Base-by-base conservation (phyloP, 306 rosid genomes). In the Pyrus betulifolia region DNA sequence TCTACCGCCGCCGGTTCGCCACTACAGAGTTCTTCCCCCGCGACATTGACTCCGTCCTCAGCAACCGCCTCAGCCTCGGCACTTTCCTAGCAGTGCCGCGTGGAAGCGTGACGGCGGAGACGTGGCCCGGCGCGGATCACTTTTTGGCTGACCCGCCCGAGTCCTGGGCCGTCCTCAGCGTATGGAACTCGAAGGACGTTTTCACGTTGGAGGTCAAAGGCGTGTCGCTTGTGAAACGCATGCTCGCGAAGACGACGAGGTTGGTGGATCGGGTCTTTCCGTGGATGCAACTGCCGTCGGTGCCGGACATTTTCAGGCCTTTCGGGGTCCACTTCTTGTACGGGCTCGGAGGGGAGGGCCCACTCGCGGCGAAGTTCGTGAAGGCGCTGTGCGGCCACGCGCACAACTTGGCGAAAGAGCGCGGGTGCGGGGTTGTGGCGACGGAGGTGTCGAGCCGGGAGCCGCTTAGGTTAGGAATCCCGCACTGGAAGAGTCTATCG, bases 11-110 rank as follows among this genome's bases (percentile, higher is more conserved):
- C 25, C 92, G 93, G 0, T 92, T 89, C 78, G 54, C 97, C 76
- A 95, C 97, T 67, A 87, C 86, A 21, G 99, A 95, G 80, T 95
- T 95, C 67, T 95, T 92, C 82, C 99, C 99, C 7, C 96, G 93
- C 46, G 99, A 95, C 84, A 87, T 95, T 71, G 99, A 92, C 80
- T 71, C 96, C 1, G 87, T 95, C 22, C 88, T 95, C 52, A 78
- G 78, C 78, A 90, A 95, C 85, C 74, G 65, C 25, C 96, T 92
- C 72, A 84, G 40, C 25, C 87, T 95, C 17, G 99, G 99, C 18
- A 95, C 99, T 0, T 95, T 89, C 57, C 88, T 95, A 2, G 97
- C 99, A 4, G 82, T 95, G 38, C 99, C 97, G 11, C 69, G 82
- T 69, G 96, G 92, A 55, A 33, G 78, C 8, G 74, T 78, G 60